Percentiles rank a stretch among this genome's conserved stretches.
These are phyloP conservation scores for Cercospora citrullina DNA, from an alignment of 2,329 filamentous ascomycete species.

Conservation along the genomic window DNA sequence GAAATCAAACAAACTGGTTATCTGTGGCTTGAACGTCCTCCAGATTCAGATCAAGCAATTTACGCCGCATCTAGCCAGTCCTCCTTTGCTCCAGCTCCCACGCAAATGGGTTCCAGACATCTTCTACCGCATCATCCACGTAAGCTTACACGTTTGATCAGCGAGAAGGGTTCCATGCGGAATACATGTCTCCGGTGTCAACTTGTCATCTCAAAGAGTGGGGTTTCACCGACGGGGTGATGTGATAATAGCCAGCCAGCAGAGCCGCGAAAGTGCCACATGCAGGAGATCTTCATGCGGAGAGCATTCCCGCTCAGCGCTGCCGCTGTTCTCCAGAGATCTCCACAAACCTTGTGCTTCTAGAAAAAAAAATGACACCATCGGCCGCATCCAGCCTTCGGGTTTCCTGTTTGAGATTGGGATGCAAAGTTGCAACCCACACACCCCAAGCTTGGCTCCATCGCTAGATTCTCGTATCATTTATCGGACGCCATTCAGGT, in stretches of 20 bases:
- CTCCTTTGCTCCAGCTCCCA: not conserved
- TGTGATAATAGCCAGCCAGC: not conserved
- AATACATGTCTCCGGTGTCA: not conserved
- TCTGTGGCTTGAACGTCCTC: not conserved
- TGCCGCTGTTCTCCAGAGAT: not conserved
- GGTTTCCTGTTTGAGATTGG: slow-evolving; percentile 12
- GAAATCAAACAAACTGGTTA: not conserved
- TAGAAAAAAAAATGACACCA: slow-evolving; percentile 4
- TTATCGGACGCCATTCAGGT: slow-evolving; percentile 4
- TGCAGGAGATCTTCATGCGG: not conserved
- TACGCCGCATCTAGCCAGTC: not conserved
- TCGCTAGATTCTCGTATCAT: slow-evolving; percentile 15
- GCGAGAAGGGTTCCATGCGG: not conserved
- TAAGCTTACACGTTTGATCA: slow-evolving; percentile 1
- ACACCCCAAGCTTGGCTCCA: not conserved
- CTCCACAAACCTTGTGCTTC: not conserved
- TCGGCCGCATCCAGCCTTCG: slow-evolving; percentile 2
- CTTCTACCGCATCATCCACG: not conserved
- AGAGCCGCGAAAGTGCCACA: not conserved
- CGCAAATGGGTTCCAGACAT: not conserved
- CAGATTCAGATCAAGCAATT: not conserved
- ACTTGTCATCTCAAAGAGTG: not conserved
- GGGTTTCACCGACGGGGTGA: not conserved
- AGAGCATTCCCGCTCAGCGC: not conserved
- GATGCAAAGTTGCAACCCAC: not conserved